Evolutionary conservation across 768 basidiomycete species (phyloP).

Genomic region (Boletus vermiculosoides): DNA sequence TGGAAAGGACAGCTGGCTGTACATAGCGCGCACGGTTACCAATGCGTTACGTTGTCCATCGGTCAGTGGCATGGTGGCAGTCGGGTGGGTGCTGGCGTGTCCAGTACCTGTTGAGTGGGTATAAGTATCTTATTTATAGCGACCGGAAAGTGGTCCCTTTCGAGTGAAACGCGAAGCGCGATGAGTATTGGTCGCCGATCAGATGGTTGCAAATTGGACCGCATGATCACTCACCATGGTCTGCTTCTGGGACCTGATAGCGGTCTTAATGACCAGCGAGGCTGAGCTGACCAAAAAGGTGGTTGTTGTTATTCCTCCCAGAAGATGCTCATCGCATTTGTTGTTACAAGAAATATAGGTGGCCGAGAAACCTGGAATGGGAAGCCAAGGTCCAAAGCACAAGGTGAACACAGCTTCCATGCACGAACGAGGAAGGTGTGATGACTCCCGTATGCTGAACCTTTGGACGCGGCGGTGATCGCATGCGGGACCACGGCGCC

Average conservation of each 20-base stretch:
- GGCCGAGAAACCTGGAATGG: not conserved
- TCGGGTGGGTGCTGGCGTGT: not conserved
- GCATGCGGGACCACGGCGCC: not conserved
- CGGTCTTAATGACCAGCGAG: not conserved
- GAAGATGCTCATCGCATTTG: not conserved
- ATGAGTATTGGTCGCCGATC: not conserved
- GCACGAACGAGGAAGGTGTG: not conserved
- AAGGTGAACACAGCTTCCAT: not conserved
- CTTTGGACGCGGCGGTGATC: not conserved
- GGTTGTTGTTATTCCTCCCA: not conserved
- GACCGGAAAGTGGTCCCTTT: not conserved
- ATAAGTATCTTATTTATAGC: not conserved
- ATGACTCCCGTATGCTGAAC: not conserved
- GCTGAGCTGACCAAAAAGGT: not conserved
- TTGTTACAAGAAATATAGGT: not conserved
- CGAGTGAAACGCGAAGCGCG: not conserved
- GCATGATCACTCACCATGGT: not conserved
- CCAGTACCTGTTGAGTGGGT: not conserved
- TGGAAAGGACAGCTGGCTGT: rapidly evolving
- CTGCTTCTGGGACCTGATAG: not conserved
- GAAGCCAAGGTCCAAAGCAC: no score
- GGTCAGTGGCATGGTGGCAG: conserved; percentile 13
- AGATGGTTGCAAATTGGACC: not conserved
- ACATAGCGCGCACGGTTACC: not conserved
- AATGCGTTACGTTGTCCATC: conserved; percentile 14